Conservation (phyloP, 2,329 filamentous ascomycete genomes). For the Allantophomopsis cytisporea region DNA sequence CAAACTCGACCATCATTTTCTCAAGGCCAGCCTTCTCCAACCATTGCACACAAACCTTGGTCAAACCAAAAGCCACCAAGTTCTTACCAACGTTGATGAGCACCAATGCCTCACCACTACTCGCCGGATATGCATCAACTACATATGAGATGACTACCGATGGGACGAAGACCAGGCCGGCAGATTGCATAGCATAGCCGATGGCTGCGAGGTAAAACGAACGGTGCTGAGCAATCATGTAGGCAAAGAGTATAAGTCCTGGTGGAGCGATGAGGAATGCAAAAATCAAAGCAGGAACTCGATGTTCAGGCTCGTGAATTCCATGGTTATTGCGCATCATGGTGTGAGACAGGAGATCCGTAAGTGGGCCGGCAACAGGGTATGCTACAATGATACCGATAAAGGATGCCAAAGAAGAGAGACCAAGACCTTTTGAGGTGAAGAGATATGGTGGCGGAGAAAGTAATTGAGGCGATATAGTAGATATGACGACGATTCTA, state of each 20-base stretch:
- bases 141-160: slow-evolving; percentile 21
- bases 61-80: slow-evolving; percentile 10
- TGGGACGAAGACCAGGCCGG: slow-evolving; percentile 18
- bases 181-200: slow-evolving; percentile 15
- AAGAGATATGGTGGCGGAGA: too few relatives aligned
- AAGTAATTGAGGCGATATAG: too few relatives aligned
- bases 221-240: slow-evolving; percentile 12
- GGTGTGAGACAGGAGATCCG: neutral
- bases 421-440: too few relatives aligned
- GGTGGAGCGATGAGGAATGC: slow-evolving; percentile 21
- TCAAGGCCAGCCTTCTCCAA: slow-evolving; percentile 14
- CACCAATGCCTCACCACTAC: slow-evolving; percentile 19
- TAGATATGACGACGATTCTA: too few relatives aligned
- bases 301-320: slow-evolving; percentile 23
- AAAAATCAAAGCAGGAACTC: slow-evolving; percentile 22
- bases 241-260: slow-evolving; percentile 20
- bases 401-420: too few relatives aligned
- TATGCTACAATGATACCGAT: too few relatives aligned
- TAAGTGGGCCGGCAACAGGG: too few relatives aligned
- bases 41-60: slow-evolving; percentile 10
- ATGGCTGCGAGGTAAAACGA: slow-evolving; percentile 14
- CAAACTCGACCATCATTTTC: slow-evolving; percentile 22
- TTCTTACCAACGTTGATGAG: slow-evolving; percentile 20
- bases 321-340: slow-evolving; percentile 19
- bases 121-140: slow-evolving; percentile 18